A percentile compares a stretch with the other conserved stretches of the same genome.
Evolutionary conservation across 148 eudicot genomes (phyloP).

Genomic region (Rhododendron simsii): DNA sequence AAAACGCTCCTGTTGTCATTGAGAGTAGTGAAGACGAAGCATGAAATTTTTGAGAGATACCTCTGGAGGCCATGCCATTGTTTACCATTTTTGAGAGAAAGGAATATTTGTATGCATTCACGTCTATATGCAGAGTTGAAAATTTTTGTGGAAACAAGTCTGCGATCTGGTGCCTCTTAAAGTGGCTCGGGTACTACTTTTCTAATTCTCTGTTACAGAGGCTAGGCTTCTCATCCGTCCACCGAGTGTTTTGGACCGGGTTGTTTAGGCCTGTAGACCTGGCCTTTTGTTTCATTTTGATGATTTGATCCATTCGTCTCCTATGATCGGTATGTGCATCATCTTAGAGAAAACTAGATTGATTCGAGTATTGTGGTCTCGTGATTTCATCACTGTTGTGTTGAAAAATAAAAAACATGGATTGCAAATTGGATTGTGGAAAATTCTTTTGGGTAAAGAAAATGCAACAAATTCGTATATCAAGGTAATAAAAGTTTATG

Average conservation of each 20-base stretch:
- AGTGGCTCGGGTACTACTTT: background rate
- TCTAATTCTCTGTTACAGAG: background rate
- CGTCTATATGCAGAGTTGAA: background rate
- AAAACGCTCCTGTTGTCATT: slow-evolving; percentile 37
- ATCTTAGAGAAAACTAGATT: background rate
- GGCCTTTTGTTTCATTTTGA: background rate
- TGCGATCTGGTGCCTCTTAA: background rate
- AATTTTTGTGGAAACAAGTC: background rate
- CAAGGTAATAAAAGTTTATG: background rate
- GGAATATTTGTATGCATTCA: background rate
- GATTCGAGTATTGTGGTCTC: background rate
- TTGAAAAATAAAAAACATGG: background rate
- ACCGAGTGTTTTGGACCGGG: background rate
- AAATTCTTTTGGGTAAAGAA: background rate
- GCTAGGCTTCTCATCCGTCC: background rate
- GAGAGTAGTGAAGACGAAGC: slow-evolving; percentile 73
- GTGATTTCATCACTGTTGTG: background rate
- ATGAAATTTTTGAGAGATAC: slow-evolving; percentile 20
- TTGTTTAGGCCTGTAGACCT: background rate
- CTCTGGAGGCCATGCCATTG: background rate
- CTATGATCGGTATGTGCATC: background rate
- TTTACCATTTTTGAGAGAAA: background rate
- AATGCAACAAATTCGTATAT: background rate
- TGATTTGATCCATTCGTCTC: background rate
- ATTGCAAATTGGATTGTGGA: background rate